These are phyloP conservation scores for Tribonema minus DNA, from an alignment of 108 stramenopile species.

Conservation along the genomic window DNA sequence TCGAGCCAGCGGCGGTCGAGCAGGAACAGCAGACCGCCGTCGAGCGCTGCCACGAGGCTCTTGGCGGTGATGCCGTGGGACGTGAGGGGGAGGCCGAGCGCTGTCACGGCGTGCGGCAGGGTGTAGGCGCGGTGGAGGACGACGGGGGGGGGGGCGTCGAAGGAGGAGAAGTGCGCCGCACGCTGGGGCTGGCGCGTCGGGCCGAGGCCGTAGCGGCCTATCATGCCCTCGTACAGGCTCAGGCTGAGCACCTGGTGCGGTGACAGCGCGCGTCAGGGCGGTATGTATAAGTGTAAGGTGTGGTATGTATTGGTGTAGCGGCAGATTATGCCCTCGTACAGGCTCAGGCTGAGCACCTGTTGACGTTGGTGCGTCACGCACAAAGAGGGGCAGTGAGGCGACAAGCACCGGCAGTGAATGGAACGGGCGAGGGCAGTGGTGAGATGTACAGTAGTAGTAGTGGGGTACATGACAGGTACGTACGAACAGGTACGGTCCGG, in stretches of 20 bases:
- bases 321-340: slow-evolving; percentile 94
- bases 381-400: too few species aligned
- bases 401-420: too few species aligned
- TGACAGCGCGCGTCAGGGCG: too few species aligned
- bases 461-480: too few species aligned
- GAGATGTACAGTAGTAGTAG: too few species aligned
- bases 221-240: slow-evolving; percentile 86
- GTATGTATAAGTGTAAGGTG: too few species aligned
- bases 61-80: slow-evolving; percentile 79
- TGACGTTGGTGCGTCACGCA: too few species aligned
- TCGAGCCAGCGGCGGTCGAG: slow-evolving; percentile 68
- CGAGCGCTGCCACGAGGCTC: slow-evolving; percentile 52
- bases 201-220: slow-evolving; percentile 79
- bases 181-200: slow-evolving; percentile 66
- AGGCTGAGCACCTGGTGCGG: slow-evolving; percentile 56
- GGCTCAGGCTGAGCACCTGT: slow-evolving; percentile 53
- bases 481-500: too few species aligned
- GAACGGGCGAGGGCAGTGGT: too few species aligned
- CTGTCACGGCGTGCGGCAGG: slow-evolving; percentile 69
- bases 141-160: slow-evolving; percentile 68
- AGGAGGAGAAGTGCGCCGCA: slow-evolving; percentile 68
- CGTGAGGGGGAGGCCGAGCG: slow-evolving; percentile 79
- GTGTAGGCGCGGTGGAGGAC: slow-evolving; percentile 78
- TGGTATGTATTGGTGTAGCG: too few species aligned
- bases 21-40: neutral